Conservation (phyloP, 768 basidiomycete genomes). For the Cystobasidiopsis lactophilus region DNA sequence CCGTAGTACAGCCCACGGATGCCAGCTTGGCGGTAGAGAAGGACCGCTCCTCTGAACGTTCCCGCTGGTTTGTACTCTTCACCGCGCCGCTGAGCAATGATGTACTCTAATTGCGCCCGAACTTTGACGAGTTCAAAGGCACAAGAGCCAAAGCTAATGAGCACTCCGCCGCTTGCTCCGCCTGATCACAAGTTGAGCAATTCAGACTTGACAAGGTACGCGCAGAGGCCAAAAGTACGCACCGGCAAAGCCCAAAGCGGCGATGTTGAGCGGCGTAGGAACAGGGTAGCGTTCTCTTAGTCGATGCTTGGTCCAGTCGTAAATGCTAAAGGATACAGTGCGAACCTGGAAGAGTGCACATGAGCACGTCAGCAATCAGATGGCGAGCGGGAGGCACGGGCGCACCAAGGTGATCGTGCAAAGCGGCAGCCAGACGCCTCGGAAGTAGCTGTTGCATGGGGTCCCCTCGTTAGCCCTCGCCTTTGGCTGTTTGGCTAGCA, state of each 20-base stretch:
- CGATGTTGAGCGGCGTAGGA: not conserved
- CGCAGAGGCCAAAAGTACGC: conserved; percentile 3
- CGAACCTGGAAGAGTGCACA: no score
- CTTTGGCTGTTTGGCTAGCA: not conserved
- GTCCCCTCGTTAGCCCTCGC: no score
- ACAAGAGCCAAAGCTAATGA: conserved; percentile 8
- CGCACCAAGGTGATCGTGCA: conserved; percentile 92
- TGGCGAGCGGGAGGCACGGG: no score
- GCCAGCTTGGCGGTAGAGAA: conserved; percentile 13
- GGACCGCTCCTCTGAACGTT: conserved; percentile 13
- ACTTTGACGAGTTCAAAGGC: conserved; percentile 11
- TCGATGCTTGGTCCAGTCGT: conserved; percentile 53
- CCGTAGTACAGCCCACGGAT: conserved; percentile 17
- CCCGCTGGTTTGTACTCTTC: conserved; percentile 16
- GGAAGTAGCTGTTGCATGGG: not conserved
- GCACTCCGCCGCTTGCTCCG: not conserved
- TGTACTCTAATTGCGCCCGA: conserved; percentile 16
- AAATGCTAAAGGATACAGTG: conserved; percentile 81
- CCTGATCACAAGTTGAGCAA: conserved; percentile 1
- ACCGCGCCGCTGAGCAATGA: conserved; percentile 6
- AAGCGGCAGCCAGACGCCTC: conserved; percentile 69
- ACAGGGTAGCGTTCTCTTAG: not conserved
- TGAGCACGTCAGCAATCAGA: no score
- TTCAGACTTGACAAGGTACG: no score
- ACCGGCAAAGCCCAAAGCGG: not conserved